Evolutionary conservation across 441 rosid genomes (phyloP).

Genomic region (Theobroma grandiflorum): DNA sequence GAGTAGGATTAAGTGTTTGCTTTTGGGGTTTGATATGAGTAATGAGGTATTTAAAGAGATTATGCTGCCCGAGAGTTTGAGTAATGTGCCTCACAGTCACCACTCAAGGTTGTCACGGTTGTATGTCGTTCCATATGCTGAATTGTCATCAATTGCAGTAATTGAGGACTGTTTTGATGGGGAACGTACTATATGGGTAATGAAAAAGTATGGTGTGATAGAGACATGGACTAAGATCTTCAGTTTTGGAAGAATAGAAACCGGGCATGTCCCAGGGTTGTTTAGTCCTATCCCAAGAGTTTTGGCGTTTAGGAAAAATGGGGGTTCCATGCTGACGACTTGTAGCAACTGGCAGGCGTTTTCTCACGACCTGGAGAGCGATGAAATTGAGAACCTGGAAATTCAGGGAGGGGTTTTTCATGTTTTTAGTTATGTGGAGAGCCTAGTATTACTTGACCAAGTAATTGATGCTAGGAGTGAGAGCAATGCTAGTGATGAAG

Average conservation of each 20-base stretch:
- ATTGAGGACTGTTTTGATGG: background rate
- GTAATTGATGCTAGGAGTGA: background rate
- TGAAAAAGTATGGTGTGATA: constrained; percentile 27
- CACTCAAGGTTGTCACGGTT: background rate
- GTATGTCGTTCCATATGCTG: background rate
- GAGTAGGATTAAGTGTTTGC: background rate
- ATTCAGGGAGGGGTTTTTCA: background rate
- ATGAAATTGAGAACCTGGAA: background rate
- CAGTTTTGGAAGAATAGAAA: background rate
- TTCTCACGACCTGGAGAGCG: background rate
- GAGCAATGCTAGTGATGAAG: background rate
- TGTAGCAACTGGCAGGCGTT: background rate
- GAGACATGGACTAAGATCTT: constrained; percentile 22
- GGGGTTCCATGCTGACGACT: background rate
- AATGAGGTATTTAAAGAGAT: constrained; percentile 23
- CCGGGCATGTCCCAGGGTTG: background rate
- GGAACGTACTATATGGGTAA: constrained; percentile 21
- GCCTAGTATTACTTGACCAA: constrained; percentile 21
- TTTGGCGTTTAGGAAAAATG: constrained; percentile 16
- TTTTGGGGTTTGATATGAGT: constrained; percentile 26
- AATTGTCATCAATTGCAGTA: constrained; percentile 18
- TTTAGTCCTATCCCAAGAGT: background rate
- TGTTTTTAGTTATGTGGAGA: constrained; percentile 11
- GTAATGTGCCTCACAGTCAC: too few relatives aligned
- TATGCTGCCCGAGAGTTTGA: constrained; percentile 16